Evolutionary conservation across 352 stramenopile genomes (phyloP), one percentile per base, ranked within the genome.

Genomic region (Globisporangium abappressorium): DNA sequence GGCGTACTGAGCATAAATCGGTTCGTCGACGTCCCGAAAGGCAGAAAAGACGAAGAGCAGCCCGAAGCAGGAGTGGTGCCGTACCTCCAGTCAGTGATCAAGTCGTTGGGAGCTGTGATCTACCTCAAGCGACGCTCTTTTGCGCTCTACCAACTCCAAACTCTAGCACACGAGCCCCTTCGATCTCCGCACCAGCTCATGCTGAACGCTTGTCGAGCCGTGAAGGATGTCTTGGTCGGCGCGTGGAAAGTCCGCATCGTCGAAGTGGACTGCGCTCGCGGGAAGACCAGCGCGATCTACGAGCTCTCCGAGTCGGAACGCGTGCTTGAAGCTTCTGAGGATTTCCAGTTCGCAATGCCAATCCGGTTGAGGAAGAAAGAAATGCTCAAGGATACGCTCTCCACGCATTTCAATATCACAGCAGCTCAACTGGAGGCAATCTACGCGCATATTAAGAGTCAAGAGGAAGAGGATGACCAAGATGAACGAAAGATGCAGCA

Each of bases 1-100:
- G 87, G 87, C 6, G 71, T 93, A 0, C 60, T 95, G 12, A 84
- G 75, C n/a, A 69, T 93, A 1, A 83, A 87, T 57, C 72, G 73
- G 0, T 93, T 95, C 66, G 33, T 68, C 0, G 66, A 76, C 8
- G 82, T 91, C 5, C 67, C 83, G 2, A 92, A 89, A 65, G 84
- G 82, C 24, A 68, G 82, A 61, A 14, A 34, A 0, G 83, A 93
- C 51, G 83, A 93, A 70, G 30, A 22, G 7, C 85, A 94, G 18
- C 86, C 84, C 0, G 86, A 94, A 68, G 64, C 72, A 18, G 86
- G 86, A 4, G 75, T 89, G 1, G 28, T 93, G 8, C 69, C 80
- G 5, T 91, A 90, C 24, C 68, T 95, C 3, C 28, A 65, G 7
- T 55, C 72, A 0, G 56, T 92, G 3, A 65, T 66, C 5, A 85